A percentile compares a stretch with the other conserved stretches of the same genome.
phyloP scores from a whole-genome alignment of 345 rosid species.

The Melaleuca alternifolia region DNA sequence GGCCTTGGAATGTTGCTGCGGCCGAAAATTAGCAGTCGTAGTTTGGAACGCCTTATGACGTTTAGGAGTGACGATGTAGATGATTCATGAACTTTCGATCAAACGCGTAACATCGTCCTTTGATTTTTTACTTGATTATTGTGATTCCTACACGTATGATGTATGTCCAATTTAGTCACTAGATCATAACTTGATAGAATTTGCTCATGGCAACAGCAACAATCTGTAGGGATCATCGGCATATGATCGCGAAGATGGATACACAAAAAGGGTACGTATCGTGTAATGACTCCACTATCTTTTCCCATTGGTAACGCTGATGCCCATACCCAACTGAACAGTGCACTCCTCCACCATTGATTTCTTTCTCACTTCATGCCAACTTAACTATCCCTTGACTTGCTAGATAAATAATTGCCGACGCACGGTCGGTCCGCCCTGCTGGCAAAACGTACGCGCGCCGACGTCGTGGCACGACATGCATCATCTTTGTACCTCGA shows the following conservation, averaged over 20 bases:
- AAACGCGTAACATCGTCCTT: rapidly evolving
- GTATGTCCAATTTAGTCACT: not conserved
- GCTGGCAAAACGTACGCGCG: too few species aligned
- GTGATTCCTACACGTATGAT: not conserved
- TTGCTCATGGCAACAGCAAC: not conserved
- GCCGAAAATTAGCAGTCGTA: not conserved
- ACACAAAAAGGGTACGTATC: not conserved
- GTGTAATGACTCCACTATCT: not conserved
- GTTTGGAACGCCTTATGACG: too few species aligned
- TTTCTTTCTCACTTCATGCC: not conserved
- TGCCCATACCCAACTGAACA: not conserved
- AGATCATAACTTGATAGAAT: not conserved
- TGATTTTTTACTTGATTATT: not conserved
- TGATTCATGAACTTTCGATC: not conserved
- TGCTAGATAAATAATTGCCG: not conserved
- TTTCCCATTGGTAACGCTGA: not conserved
- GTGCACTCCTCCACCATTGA: rapidly evolving
- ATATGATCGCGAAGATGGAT: not conserved
- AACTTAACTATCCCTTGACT: not conserved
- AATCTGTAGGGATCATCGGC: not conserved
- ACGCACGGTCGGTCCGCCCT: too few species aligned
- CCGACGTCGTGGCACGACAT: not conserved
- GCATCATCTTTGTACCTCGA: not conserved
- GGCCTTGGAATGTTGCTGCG: not conserved
- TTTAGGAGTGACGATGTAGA: not conserved